phyloP scores from a whole-genome alignment of 148 eudicot species.

The Gaultheria prostrata region DNA sequence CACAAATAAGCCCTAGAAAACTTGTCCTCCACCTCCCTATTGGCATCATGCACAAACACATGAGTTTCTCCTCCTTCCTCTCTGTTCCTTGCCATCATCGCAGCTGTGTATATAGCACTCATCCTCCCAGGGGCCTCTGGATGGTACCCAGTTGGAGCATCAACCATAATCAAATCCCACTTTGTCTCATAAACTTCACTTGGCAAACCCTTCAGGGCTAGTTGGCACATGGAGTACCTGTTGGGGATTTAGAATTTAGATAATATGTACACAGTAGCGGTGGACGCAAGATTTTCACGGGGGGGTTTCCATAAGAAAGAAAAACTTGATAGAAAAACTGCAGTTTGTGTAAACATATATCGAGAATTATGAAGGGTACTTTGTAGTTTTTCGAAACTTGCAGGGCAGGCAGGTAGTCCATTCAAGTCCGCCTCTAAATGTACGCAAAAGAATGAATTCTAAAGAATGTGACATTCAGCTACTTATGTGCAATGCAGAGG shows the following conservation, averaged over 20 bases:
- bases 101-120: conserved; percentile 92
- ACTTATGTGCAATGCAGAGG: background rate
- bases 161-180: conserved; percentile 98
- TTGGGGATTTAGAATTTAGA: background rate
- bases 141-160: conserved; percentile 93
- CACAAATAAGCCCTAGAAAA: conserved; percentile 77
- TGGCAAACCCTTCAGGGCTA: conserved; percentile 74
- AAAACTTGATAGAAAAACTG: no score
- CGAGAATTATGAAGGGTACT: no score
- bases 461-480: no score
- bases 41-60: conserved; percentile 96
- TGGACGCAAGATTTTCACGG: no score
- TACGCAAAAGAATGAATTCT: no score
- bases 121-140: conserved; percentile 94
- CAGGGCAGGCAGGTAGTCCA: no score
- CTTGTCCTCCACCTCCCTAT: conserved; percentile 82
- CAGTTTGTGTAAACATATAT: no score
- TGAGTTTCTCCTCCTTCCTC: conserved; percentile 58
- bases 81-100: conserved; percentile 86
- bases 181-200: conserved; percentile 58
- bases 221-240: conserved; percentile 72
- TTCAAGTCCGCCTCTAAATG: no score
- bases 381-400: no score
- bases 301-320: no score
- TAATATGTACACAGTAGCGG: background rate